phyloP scores from a whole-genome alignment of 73 alveolate species.

The Stentor roeselii region DNA sequence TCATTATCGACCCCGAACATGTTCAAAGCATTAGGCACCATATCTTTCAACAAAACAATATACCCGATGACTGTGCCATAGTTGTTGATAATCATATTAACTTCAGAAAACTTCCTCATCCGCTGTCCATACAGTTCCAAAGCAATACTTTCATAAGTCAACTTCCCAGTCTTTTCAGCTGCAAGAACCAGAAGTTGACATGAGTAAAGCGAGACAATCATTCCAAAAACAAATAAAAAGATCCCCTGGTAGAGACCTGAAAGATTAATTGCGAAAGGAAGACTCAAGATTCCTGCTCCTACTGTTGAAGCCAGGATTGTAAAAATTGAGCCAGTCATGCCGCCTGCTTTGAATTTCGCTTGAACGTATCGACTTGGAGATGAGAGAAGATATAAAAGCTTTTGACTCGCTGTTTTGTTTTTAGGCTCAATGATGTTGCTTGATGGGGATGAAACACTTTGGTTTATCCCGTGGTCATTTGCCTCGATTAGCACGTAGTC shows the following conservation, averaged over 20 bases:
- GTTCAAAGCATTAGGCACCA: slow-evolving; percentile 21
- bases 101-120: slow-evolving; percentile 34
- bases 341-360: slow-evolving; percentile 57
- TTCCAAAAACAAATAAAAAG: slow-evolving; percentile 47
- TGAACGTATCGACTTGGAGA: slow-evolving; percentile 45
- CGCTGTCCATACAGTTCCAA: slow-evolving; percentile 36
- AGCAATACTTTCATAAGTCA: slow-evolving; percentile 58
- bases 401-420: background rate
- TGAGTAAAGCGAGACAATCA: slow-evolving; percentile 51
- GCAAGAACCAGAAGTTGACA: slow-evolving; percentile 51
- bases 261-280: slow-evolving; percentile 40
- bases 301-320: slow-evolving; percentile 57
- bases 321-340: slow-evolving; percentile 50
- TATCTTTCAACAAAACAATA: slow-evolving; percentile 50
- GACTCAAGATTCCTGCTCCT: slow-evolving; percentile 67
- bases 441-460: background rate
- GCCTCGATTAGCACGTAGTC: background rate
- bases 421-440: background rate
- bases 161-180: slow-evolving; percentile 39
- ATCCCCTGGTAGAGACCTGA: slow-evolving; percentile 54
- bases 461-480: background rate
- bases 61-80: slow-evolving; percentile 55
- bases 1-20: background rate
- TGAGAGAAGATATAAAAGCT: slow-evolving; percentile 17
- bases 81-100: slow-evolving; percentile 38